Evolutionary conservation across 2,329 filamentous ascomycete species (phyloP).

Genomic region (Stromatinia cepivora): DNA sequence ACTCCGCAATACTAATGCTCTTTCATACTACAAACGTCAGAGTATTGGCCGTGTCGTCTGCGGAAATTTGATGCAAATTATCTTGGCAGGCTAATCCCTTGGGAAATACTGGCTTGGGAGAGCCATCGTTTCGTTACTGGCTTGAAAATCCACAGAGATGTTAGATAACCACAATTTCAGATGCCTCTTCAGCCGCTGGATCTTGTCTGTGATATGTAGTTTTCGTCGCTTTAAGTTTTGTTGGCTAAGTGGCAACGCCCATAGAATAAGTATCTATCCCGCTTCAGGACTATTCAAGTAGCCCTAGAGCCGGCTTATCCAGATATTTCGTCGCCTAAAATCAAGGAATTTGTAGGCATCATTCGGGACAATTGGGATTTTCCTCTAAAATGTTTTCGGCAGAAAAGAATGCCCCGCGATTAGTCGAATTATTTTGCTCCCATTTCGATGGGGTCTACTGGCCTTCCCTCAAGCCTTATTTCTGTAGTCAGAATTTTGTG

Average conservation of each 20-base stretch:
- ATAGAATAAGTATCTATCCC: no score
- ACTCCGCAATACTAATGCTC: neutral
- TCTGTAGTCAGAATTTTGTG: neutral
- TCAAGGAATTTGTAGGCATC: neutral
- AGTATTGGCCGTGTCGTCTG: no score
- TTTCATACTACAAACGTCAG: neutral
- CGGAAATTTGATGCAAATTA: no score
- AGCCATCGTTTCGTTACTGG: no score
- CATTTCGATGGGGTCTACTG: neutral
- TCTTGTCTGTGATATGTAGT: no score
- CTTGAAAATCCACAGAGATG: neutral
- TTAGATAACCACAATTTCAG: no score
- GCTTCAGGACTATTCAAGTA: neutral
- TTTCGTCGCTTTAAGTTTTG: no score
- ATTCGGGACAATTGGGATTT: no score
- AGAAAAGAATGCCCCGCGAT: neutral
- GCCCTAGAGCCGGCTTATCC: neutral
- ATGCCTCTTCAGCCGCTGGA: no score
- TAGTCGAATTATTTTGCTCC: neutral
- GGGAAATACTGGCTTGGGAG: neutral
- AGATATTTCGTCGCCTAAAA: neutral
- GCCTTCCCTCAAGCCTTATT: constrained; percentile 7
- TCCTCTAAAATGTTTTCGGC: neutral
- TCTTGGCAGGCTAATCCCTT: no score
- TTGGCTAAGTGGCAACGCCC: no score